Base-by-base conservation (phyloP, 176 grass and related monocot genomes). In the Canna indica region DNA sequence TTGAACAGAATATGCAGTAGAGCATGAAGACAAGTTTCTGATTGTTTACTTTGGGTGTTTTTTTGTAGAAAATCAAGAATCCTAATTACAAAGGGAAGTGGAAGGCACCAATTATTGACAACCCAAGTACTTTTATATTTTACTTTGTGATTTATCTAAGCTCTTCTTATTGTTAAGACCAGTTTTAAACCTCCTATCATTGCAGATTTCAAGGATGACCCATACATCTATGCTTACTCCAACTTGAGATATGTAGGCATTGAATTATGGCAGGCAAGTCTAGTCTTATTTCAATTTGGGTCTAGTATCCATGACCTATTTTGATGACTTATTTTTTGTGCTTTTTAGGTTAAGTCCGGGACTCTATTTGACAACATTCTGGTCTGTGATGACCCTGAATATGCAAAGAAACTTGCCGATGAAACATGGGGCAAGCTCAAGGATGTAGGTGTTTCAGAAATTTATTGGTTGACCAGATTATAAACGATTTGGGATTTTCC, bases 161-260 rank as follows among this genome's bases (percentile, higher is more conserved):
- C 33, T 12, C 16, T 67, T 39, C 36, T 39, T n/a, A 67, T n/a
- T 18, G 2, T 67, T 67, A 10, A 33, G 24, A n/a, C n/a, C 17
- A 38, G 7, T 10, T 0, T 38, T 25, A 14, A n/a, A 17, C 9
- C 29, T 13, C 33, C n/a, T 24, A 12, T 41, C 3, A 7, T 66
- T 57, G 50, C 93, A 99, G 94, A 99, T 69, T 99, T 90, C 80
- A 90, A 99, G 80, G 89, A 90, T 80, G 89, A 99, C 67, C 86
- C 80, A 1, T 80, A 85, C 36, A 69, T 99, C 42, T 99, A 99
- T 74, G 86, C 80, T 77, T 99, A 87, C 24, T 68, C 87, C 52
- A 85, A 72, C 59, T 73, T 99, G 72, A 99, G 83, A 72, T 90
- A 99, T 75, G 83, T 99, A 73, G 94, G 89, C 70, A 93, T 99